Conservation (phyloP, 2,329 filamentous ascomycete species). For the Cercospora sesami region DNA sequence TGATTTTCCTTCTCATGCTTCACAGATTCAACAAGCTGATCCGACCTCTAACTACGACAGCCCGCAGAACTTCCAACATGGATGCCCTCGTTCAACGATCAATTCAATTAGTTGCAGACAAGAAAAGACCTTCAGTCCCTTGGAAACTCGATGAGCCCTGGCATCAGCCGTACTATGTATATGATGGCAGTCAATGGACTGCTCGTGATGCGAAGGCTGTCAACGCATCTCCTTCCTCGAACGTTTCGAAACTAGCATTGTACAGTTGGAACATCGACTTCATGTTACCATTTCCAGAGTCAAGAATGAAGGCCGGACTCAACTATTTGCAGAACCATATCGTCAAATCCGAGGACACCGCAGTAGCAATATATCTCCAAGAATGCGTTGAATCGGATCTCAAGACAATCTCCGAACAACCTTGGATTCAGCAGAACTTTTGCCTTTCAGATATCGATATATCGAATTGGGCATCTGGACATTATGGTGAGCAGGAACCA, state of each 20-base stretch:
- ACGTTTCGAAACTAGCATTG: constrained; percentile 34
- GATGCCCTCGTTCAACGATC: constrained; percentile 24
- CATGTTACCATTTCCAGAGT: constrained; percentile 40
- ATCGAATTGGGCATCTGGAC: constrained; percentile 47
- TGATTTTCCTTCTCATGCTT: background rate
- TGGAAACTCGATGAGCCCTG: constrained; percentile 31
- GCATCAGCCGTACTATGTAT: constrained; percentile 27
- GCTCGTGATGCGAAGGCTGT: background rate
- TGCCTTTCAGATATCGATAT: constrained; percentile 51
- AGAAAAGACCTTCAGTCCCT: constrained; percentile 22
- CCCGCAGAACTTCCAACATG: constrained; percentile 11
- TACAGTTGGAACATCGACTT: constrained; percentile 55
- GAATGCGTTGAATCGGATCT: constrained; percentile 55
- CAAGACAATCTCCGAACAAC: constrained; percentile 43
- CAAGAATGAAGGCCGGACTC: constrained; percentile 47
- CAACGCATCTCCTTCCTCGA: background rate
- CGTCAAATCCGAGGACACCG: constrained; percentile 17
- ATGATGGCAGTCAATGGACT: constrained; percentile 22
- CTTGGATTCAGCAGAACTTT: constrained; percentile 54
- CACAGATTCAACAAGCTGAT: background rate
- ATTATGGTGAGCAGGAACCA: constrained; percentile 42
- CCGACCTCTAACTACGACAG: background rate
- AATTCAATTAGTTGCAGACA: constrained; percentile 22
- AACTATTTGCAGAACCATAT: constrained; percentile 38
- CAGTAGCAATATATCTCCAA: constrained; percentile 53